Percentiles rank a stretch among this genome's conserved stretches.
phyloP scores from a whole-genome alignment of 805 yeast species.

The Metschnikowia colocasiae region DNA sequence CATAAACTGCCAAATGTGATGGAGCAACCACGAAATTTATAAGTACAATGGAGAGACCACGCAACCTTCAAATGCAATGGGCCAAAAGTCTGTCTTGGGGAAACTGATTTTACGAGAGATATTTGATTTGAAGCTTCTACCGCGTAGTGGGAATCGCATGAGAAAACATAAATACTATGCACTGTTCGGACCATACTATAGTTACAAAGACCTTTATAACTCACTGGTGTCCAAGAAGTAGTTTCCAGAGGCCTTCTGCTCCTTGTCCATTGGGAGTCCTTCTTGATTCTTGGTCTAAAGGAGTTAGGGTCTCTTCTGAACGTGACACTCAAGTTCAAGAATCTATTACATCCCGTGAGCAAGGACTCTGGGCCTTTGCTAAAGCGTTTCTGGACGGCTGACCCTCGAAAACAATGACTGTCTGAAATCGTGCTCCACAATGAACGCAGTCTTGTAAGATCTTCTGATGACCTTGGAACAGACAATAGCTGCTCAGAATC shows the following conservation, averaged over 20 bases:
- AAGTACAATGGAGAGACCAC: too few relatives aligned
- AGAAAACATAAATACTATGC: too few relatives aligned
- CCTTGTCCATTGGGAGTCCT: constrained; percentile 99
- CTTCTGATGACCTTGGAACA: constrained; percentile 98
- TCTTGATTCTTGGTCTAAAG: constrained; percentile 96
- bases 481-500: constrained; percentile 98
- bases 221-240: constrained; percentile 78
- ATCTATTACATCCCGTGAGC: constrained; percentile 94
- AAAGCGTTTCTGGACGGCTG: constrained; percentile 78
- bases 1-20: too few relatives aligned
- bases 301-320: constrained; percentile 99
- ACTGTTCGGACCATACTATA: constrained; percentile 7
- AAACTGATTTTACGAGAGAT: too few relatives aligned
- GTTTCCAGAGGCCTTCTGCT: constrained; percentile 89
- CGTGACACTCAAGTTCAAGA: constrained; percentile 93
- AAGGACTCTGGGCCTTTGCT: constrained; percentile 91
- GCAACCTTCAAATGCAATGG: too few relatives aligned
- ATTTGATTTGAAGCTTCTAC: too few relatives aligned
- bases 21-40: too few relatives aligned
- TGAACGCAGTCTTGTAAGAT: constrained; percentile 96
- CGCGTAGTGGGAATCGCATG: too few relatives aligned
- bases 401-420: constrained; percentile 98
- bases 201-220: constrained; percentile 25
- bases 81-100: too few relatives aligned
- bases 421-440: constrained; percentile 99